Conservation (phyloP, 139 green algal genomes). For the Closterium sp. region DNA sequence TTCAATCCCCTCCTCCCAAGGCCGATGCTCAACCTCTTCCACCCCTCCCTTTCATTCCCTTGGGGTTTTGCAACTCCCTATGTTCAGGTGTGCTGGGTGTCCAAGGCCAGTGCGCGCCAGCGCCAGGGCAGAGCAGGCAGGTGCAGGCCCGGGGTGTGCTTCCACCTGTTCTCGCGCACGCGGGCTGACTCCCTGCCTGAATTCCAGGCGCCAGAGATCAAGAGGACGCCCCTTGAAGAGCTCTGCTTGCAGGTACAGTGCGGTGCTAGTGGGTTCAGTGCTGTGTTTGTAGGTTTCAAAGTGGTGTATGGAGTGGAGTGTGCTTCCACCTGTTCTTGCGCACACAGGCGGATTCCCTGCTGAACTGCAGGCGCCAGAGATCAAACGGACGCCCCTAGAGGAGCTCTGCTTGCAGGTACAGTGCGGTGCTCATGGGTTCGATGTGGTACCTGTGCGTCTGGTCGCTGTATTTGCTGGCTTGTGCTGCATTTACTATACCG, state of each 20-base stretch:
- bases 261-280: background rate
- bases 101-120: conserved; percentile 69
- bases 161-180: conserved; percentile 74
- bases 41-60: background rate
- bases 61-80: too few species aligned
- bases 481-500: too few species aligned
- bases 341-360: conserved; percentile 59
- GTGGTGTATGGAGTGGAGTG: background rate
- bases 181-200: conserved; percentile 63
- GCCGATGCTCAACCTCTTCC: background rate
- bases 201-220: conserved; percentile 67
- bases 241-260: conserved; percentile 55
- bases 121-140: conserved; percentile 73
- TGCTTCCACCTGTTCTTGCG: too few species aligned
- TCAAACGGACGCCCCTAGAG: conserved; percentile 56
- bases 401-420: conserved; percentile 58
- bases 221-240: conserved; percentile 59
- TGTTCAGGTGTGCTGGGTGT: conserved; percentile 47
- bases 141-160: conserved; percentile 68
- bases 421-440: too few species aligned
- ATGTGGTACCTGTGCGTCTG: too few species aligned
- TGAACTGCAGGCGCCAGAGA: conserved; percentile 65
- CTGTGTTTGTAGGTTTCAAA: too few species aligned
- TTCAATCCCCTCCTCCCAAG: conserved; percentile 83
- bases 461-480: too few species aligned